Evolutionary conservation across 2,329 filamentous ascomycete species (phyloP).

Genomic region (Curvularia verruculosa): DNA sequence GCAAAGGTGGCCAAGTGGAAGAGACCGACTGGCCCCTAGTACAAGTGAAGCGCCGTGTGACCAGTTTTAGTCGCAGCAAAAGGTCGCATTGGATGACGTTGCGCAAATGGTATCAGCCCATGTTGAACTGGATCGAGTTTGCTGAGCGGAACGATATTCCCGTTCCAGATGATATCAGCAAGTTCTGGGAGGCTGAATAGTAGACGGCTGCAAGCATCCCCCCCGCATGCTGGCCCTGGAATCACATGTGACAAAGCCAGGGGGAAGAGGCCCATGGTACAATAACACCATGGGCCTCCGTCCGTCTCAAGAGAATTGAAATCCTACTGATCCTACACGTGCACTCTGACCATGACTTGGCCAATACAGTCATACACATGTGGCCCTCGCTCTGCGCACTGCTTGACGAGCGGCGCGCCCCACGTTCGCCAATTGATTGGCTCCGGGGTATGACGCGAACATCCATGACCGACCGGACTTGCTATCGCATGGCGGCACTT

Average conservation of each 20-base stretch:
- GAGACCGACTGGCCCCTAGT: constrained; percentile 27
- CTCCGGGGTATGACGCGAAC: constrained; percentile 27
- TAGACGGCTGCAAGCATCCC: neutral
- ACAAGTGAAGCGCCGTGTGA: constrained; percentile 7
- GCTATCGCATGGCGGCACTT: constrained; percentile 26
- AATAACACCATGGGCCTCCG: neutral
- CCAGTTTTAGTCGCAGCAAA: constrained; percentile 4
- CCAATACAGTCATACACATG: constrained; percentile 19
- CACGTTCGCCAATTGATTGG: constrained; percentile 39
- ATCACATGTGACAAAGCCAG: neutral
- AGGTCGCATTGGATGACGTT: constrained; percentile 6
- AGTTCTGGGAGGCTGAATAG: constrained; percentile 5
- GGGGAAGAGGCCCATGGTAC: neutral
- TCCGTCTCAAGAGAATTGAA: neutral
- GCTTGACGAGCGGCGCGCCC: constrained; percentile 16
- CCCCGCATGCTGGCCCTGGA: neutral
- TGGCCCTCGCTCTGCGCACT: constrained; percentile 18
- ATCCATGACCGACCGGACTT: constrained; percentile 27
- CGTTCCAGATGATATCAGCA: constrained; percentile 14
- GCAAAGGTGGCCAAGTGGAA: constrained; percentile 25
- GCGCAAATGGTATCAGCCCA: constrained; percentile 29
- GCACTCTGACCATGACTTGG: constrained; percentile 1
- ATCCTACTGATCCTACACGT: neutral
- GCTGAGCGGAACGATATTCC: constrained; percentile 27
- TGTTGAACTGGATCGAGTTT: constrained; percentile 33